Evolutionary conservation across 2,329 filamentous ascomycete species (phyloP), one percentile per base, ranked within the genome.

Genomic region (Aureobasidium vineae): DNA sequence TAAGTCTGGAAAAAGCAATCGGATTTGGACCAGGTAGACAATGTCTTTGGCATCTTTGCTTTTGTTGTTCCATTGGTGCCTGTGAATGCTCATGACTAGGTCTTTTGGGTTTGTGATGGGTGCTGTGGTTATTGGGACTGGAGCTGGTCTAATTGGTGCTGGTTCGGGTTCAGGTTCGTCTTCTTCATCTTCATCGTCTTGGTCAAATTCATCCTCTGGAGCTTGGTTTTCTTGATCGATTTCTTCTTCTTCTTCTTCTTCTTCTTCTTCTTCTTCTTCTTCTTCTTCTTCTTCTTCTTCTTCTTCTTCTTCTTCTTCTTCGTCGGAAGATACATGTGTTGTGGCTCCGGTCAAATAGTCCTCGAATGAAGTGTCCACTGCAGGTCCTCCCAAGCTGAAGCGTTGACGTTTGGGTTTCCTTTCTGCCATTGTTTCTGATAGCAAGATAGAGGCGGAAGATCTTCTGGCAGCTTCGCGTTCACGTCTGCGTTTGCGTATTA

Each of bases 191-290:
- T 53, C 50, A 2, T 54, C 31, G 2, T 54, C 50, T 13, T 54
- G 19, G 7, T 54, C 52, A 1, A 5, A 3, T 3, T 54, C n/a
- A 40, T 54, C 33, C n/a, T 23, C 33, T 1, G 52, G 52, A 40
- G 23, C 52, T 26, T 23, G 33, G 13, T 54, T 54, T 54, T 54
- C 52, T 54, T 54, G 52, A 26, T 54, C 52, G 5, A 54, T 40
- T 36, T 38, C 33, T 40, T 54, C 52, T 38, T 54, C 33, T 21
- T 36, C 31, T 38, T 54, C 33, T 21, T 36, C 31, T 38, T 54
- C 33, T 21, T 36, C 31, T 38, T 54, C 33, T 21, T 36, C 31
- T 38, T 54, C 33, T 21, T 36, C 31, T 38, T 54, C 33, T 21
- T 36, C 31, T n/a, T n/a, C n/a, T 36, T 38, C 33, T 40, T 54